These are phyloP conservation scores for Elsinoe perseae DNA, from an alignment of 2,329 filamentous ascomycete genomes.

Conservation along the genomic window DNA sequence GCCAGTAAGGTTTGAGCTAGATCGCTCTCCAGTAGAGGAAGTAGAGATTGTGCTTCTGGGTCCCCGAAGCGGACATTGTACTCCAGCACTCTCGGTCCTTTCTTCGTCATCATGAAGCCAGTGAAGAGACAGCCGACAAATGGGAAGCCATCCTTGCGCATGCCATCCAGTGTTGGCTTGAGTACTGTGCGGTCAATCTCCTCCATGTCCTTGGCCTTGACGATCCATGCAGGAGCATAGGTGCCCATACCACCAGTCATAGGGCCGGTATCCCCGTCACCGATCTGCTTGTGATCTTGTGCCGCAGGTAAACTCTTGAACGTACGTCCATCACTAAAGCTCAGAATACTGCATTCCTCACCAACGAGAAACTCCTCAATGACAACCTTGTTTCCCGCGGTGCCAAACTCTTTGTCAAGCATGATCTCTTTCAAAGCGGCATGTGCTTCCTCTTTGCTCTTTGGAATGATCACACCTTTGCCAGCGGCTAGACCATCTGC, in stretches of 20 bases:
- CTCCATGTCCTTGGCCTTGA: constrained; percentile 56
- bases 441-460: constrained; percentile 73
- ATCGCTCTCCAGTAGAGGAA: constrained; percentile 77
- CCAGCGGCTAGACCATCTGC: constrained; percentile 85
- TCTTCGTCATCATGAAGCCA: constrained; percentile 83
- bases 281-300: constrained; percentile 93
- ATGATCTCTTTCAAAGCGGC: constrained; percentile 81
- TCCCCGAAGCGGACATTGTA: constrained; percentile 93
- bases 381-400: constrained; percentile 82
- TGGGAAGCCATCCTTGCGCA: constrained; percentile 65
- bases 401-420: constrained; percentile 77
- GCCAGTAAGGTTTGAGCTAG: constrained; percentile 83
- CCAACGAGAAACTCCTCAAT: constrained; percentile 91
- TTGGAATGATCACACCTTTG: constrained; percentile 88
- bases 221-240: constrained; percentile 64
- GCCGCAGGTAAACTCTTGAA: constrained; percentile 79
- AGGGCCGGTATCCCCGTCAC: constrained; percentile 79
- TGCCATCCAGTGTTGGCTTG: constrained; percentile 81
- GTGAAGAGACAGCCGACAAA: constrained; percentile 75
- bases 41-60: constrained; percentile 80
- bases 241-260: constrained; percentile 98
- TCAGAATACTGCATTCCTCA: constrained; percentile 85
- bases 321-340: constrained; percentile 82
- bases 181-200: constrained; percentile 73
- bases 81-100: constrained; percentile 75